Base-by-base conservation (phyloP, 2,329 filamentous ascomycete species). In the Colletotrichum karsti region DNA sequence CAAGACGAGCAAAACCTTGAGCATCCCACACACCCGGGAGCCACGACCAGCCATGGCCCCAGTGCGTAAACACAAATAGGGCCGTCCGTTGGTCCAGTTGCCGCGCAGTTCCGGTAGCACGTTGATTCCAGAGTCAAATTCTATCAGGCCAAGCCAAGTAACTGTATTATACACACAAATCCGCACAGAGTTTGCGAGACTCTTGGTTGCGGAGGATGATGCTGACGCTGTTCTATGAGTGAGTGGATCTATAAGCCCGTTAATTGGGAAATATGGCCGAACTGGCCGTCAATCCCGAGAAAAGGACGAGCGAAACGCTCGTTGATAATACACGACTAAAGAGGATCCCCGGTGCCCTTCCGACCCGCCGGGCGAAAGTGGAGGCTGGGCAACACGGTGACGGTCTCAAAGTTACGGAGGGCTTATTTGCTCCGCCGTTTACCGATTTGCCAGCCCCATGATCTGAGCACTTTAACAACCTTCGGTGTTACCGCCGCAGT, bases 381-480 rank as follows among this genome's bases (percentile, higher is more conserved):
- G 41, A 42, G 33, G 51, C 30, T 20, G 24, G 33, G n/a, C 26
- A 48, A 30, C 48, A 20, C 48, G 24, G 30, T 30, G 26, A 56
- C 24, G 62, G 42, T 50, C 62, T 41, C 33, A 39, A n/a, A 15
- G 20, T 22, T 26, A 33, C 56, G 42, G 42, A 42, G 50, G 41
- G 41, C 42, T 62, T 54, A 68, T 48, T 68, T 68, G 54, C 53
- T 68, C 41, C 66, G 63, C 56, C 68, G 63, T 84, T 94, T 97
- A 56, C 95, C 95, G 76, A 99, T 96, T 77, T 98, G 90, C 91
- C 93, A 98, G 5, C 96, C 96, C 94, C 95, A 97, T 12, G 89
- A 87, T 71, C 95, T 86, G 28, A 99, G 84, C 12, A 90, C 88
- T 81, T 94, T 97, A 75, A 98, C 96, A n/a, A 98, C 91, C 81